These are phyloP conservation scores for Colletotrichum godetiae DNA, from an alignment of 2,329 filamentous ascomycete species.

Conservation along the genomic window DNA sequence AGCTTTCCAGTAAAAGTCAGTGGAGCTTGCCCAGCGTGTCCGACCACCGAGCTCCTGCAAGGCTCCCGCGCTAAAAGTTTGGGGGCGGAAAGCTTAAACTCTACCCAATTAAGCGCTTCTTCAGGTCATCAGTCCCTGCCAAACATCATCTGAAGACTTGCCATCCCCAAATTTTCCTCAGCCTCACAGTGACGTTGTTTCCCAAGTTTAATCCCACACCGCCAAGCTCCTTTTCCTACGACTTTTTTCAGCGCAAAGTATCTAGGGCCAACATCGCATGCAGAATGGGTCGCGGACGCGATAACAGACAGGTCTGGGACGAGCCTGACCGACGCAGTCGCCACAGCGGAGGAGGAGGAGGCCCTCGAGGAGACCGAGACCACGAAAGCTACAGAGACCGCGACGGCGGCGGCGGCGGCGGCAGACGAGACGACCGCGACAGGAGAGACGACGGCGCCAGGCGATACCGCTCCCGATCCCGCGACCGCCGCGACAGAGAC, in stretches of 20 bases:
- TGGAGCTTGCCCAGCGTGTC: conserved; percentile 14
- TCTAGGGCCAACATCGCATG: too few relatives aligned
- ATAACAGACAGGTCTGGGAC: conserved; percentile 73
- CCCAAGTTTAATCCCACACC: neutral
- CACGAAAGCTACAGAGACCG: conserved; percentile 42
- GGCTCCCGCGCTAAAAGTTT: conserved; percentile 17
- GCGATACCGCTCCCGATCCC: conserved; percentile 48
- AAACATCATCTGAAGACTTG: neutral
- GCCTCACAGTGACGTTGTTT: conserved; percentile 29
- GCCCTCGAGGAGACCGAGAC: conserved; percentile 39
- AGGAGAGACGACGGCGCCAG: conserved; percentile 36
- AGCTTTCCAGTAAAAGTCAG: conserved; percentile 9
- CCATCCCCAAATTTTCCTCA: conserved; percentile 20
- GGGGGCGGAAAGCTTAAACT: conserved; percentile 14
- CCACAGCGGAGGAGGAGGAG: conserved; percentile 45
- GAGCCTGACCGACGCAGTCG: conserved; percentile 55
- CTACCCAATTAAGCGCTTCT: neutral
- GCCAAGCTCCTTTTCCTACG: neutral
- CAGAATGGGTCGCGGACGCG: conserved; percentile 41
- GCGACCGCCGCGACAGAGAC: conserved; percentile 45
- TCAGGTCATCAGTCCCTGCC: neutral
- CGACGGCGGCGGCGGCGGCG: conserved; percentile 45
- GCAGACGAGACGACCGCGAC: conserved; percentile 41
- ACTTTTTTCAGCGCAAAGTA: too few relatives aligned
- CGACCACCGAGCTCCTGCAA: conserved; percentile 3